phyloP scores from a whole-genome alignment of 768 basidiomycete species.

The Rossbeevera mucosa region DNA sequence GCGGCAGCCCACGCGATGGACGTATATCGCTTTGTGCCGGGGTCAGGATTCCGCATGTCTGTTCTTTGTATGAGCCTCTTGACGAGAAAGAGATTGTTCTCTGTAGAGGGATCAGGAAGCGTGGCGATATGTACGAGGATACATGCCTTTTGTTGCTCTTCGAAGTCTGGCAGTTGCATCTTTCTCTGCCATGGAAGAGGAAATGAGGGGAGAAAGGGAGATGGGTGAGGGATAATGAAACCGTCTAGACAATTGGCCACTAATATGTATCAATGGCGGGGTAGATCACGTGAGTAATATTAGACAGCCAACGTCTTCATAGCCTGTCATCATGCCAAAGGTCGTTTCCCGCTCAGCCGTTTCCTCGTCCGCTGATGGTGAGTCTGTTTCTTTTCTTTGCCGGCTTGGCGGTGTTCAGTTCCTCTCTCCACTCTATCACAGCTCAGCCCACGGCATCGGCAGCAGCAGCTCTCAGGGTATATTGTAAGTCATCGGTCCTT shows the following conservation, averaged over 20 bases:
- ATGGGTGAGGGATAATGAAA: constrained; percentile 20
- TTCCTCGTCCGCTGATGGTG: constrained; percentile 84
- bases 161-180: constrained; percentile 71
- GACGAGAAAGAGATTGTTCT: constrained; percentile 93
- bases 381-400: constrained; percentile 14
- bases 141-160: constrained; percentile 72
- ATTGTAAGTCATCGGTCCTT: constrained; percentile 50
- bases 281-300: constrained; percentile 27
- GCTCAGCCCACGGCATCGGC: constrained; percentile 79
- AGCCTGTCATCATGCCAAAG: constrained; percentile 65
- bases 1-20: constrained; percentile 90
- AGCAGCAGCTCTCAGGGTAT: constrained; percentile 71
- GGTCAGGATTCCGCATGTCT: constrained; percentile 90
- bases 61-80: constrained; percentile 80
- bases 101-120: constrained; percentile 39
- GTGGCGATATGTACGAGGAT: neutral
- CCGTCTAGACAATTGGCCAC: constrained; percentile 21
- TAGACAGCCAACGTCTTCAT: constrained; percentile 1
- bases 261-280: neutral
- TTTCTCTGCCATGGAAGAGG: constrained; percentile 69
- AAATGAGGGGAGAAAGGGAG: constrained; percentile 22
- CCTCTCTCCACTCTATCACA: constrained; percentile 27
- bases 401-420: neutral
- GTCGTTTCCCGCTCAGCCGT: constrained; percentile 86
- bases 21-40: constrained; percentile 68